A percentile compares a stretch with the other conserved stretches of the same genome.
Conservation (phyloP, 805 yeast species). For the Candida tallmaniae region DNA sequence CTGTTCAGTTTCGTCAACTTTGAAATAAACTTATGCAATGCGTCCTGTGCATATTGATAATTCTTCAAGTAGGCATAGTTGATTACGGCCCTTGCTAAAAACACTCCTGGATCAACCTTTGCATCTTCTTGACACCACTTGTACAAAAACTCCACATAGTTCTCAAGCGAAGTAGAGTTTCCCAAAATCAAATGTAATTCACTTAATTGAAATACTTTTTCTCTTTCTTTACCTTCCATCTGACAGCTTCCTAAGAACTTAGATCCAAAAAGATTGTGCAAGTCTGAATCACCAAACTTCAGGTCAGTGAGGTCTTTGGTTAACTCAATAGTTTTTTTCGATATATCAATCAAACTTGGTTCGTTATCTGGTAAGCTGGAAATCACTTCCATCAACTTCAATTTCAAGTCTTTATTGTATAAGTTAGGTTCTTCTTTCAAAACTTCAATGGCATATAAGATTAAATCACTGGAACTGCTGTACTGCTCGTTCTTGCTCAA, state of each 20-base stretch:
- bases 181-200: slow-evolving; percentile 72
- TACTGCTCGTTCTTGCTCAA: slow-evolving; percentile 66
- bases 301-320: slow-evolving; percentile 42
- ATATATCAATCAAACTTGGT: slow-evolving; percentile 55
- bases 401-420: slow-evolving; percentile 35
- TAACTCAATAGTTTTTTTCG: slow-evolving; percentile 67
- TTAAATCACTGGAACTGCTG: slow-evolving; percentile 78
- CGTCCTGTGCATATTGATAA: slow-evolving; percentile 49
- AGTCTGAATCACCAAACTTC: slow-evolving; percentile 67
- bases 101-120: slow-evolving; percentile 33
- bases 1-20: slow-evolving; percentile 8
- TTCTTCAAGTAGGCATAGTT: slow-evolving; percentile 71
- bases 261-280: slow-evolving; percentile 71
- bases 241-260: slow-evolving; percentile 45
- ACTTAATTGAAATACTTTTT: slow-evolving; percentile 55
- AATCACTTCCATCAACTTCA: slow-evolving; percentile 45
- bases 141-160: slow-evolving; percentile 42
- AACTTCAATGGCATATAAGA: slow-evolving; percentile 66
- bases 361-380: slow-evolving; percentile 41
- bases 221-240: slow-evolving; percentile 16
- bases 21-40: slow-evolving; percentile 21
- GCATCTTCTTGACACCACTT: slow-evolving; percentile 31
- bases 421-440: slow-evolving; percentile 47
- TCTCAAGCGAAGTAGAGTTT: slow-evolving; percentile 45
- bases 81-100: slow-evolving; percentile 56